Evolutionary conservation across 2,329 filamentous ascomycete species (phyloP).

Genomic region (Aspergillus costaricaensis): DNA sequence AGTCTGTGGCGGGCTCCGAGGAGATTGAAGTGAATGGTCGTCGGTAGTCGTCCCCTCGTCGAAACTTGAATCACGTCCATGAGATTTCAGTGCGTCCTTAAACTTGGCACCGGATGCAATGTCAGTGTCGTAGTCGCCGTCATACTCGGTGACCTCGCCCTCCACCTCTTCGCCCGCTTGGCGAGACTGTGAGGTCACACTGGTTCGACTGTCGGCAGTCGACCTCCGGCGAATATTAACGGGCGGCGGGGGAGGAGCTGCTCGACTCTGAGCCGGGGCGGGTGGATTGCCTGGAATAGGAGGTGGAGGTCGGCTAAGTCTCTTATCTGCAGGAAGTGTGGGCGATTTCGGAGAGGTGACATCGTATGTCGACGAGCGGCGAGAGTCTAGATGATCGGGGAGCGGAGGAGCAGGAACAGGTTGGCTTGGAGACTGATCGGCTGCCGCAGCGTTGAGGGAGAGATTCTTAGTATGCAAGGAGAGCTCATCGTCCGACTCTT

Average conservation of each 20-base stretch:
- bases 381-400: conserved; percentile 45
- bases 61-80: conserved; percentile 73
- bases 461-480: conserved; percentile 55
- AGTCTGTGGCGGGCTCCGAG: conserved; percentile 42
- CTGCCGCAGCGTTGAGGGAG: conserved; percentile 46
- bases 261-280: conserved; percentile 55
- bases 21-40: conserved; percentile 54
- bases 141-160: conserved; percentile 87
- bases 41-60: conserved; percentile 66
- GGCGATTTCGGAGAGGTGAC: conserved; percentile 45
- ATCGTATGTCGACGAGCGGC: conserved; percentile 39
- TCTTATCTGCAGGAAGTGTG: conserved; percentile 39
- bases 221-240: conserved; percentile 58
- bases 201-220: conserved; percentile 56
- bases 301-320: conserved; percentile 47
- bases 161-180: conserved; percentile 63
- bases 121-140: conserved; percentile 97
- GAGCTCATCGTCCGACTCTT: conserved; percentile 86
- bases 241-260: conserved; percentile 65
- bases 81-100: conserved; percentile 86
- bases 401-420: conserved; percentile 49
- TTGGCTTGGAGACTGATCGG: conserved; percentile 46
- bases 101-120: conserved; percentile 92
- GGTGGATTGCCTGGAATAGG: conserved; percentile 42
- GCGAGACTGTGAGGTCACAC: conserved; percentile 45